Evolutionary conservation across 495 filamentous ascomycete species (phyloP), one percentile per base, ranked within the genome.

Genomic region (Penicillium taxi): DNA sequence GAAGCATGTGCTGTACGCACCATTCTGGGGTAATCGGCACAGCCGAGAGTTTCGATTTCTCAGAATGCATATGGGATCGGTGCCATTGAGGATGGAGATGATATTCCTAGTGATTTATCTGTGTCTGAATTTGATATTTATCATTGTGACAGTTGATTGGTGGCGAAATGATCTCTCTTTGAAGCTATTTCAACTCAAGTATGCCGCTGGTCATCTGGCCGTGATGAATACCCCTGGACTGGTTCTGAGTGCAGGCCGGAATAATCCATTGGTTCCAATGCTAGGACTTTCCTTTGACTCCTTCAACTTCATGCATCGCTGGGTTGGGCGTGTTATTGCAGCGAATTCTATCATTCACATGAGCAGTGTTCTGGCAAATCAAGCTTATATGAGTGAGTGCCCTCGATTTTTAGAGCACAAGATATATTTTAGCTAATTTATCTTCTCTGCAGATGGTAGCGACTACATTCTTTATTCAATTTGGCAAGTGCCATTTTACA

Each of bases 271-370:
- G 35, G 50, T 68, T 11, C 35, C 42, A 13, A 21, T 66, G 13
- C 27, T 68, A n/a, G 59, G 58, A 1, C 37, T 68, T 9, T 49
- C 54, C 3, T 68, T 66, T 15, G 63, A 69, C 32, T 50, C 61
- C 0, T 69, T 67, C 50, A 69, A 69, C 33, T 55, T 68, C 9
- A 47, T 69, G 41, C 66, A 69, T 48, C 66, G 66, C 3, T 69
- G 66, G 66, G 42, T 68, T 11, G 66, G 63, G 12, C 53, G 66
- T 11, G 39, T 63, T 4, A 56, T 68, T 11, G 48, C 59, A 1
- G 47, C 46, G 2, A 63, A 61, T 27, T 51, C 56, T 5, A 33
- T 65, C 11, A 39, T 65, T 21, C 65, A 67, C 40, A 57, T 62
- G 45, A 35, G 45, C 22, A 49, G 44, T 15, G 63, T 66, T 19